Evolutionary conservation across 495 filamentous ascomycete genomes (phyloP).

Genomic region (Oidiodendron maius): DNA sequence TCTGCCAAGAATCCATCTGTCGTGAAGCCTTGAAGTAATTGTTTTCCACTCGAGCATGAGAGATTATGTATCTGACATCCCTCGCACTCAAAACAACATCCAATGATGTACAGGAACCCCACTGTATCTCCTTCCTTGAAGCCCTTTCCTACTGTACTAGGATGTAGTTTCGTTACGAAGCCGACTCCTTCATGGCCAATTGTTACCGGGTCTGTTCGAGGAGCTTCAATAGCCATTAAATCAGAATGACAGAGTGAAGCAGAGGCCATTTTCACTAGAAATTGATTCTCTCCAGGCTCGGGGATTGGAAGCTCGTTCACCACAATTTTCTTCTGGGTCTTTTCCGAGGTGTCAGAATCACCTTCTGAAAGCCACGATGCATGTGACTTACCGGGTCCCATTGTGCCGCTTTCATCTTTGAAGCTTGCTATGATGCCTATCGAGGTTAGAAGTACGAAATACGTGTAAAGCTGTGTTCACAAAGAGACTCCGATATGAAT

Average conservation of each 20-base stretch:
- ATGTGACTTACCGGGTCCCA: neutral
- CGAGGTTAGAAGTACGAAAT: too few relatives aligned
- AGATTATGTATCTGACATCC: slow-evolving; percentile 33
- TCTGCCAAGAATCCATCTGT: slow-evolving; percentile 35
- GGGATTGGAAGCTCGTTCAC: slow-evolving; percentile 32
- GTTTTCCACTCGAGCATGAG: slow-evolving; percentile 27
- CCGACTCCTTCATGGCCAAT: slow-evolving; percentile 36
- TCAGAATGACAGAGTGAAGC: slow-evolving; percentile 35
- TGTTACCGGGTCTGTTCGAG: slow-evolving; percentile 17
- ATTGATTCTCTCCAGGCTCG: slow-evolving; percentile 23
- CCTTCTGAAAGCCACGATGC: too few relatives aligned
- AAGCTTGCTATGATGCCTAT: too few relatives aligned
- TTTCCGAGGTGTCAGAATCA: neutral
- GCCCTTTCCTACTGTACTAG: slow-evolving; percentile 27
- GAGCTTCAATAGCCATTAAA: slow-evolving; percentile 21
- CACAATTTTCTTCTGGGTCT: slow-evolving; percentile 1
- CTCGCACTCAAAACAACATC: slow-evolving; percentile 33
- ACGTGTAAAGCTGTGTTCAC: too few relatives aligned
- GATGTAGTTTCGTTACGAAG: slow-evolving; percentile 28
- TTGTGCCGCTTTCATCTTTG: slow-evolving; percentile 2
- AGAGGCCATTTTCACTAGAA: slow-evolving; percentile 32
- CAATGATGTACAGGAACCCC: slow-evolving; percentile 32
- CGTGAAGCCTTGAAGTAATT: slow-evolving; percentile 29
- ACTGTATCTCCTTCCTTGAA: slow-evolving; percentile 31
- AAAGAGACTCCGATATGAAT: too few relatives aligned